These are phyloP conservation scores for Porpolomopsis calyptriformis DNA, from an alignment of 768 basidiomycete genomes.

Conservation along the genomic window DNA sequence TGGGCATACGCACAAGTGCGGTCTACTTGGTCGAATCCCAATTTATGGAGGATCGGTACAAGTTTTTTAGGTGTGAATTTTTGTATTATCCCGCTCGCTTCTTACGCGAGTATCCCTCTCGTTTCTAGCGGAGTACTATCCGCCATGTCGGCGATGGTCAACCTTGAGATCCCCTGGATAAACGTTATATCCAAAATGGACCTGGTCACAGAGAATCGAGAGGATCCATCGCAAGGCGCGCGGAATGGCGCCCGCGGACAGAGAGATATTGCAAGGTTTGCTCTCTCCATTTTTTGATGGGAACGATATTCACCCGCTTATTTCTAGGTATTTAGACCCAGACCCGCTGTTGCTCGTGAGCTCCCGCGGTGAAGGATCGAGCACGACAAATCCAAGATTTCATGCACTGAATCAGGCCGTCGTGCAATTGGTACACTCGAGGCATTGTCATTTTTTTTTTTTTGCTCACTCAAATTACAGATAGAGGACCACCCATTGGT, in stretches of 20 bases:
- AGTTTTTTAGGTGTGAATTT: slow-evolving; percentile 74
- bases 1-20: slow-evolving; percentile 81
- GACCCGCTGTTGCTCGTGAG: slow-evolving; percentile 79
- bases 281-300: slow-evolving; percentile 4
- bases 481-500: slow-evolving; percentile 98
- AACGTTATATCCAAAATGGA: slow-evolving; percentile 99
- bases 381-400: slow-evolving; percentile 63
- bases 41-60: slow-evolving; percentile 99
- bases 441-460: neutral
- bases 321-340: slow-evolving; percentile 77
- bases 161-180: slow-evolving; percentile 92
- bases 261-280: slow-evolving; percentile 77
- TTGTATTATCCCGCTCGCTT: neutral
- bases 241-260: slow-evolving; percentile 64
- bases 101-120: neutral
- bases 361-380: slow-evolving; percentile 47
- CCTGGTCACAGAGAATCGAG: slow-evolving; percentile 60
- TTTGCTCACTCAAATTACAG: slow-evolving; percentile 30
- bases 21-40: slow-evolving; percentile 94
- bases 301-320: slow-evolving; percentile 2
- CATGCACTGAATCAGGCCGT: slow-evolving; percentile 92
- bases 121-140: slow-evolving; percentile 74
- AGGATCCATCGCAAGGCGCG: slow-evolving; percentile 45
- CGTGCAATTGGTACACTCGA: slow-evolving; percentile 69
- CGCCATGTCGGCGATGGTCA: slow-evolving; percentile 99